Evolutionary conservation across 2,329 filamentous ascomycete genomes (phyloP).

Genomic region (Fulvia fulva): DNA sequence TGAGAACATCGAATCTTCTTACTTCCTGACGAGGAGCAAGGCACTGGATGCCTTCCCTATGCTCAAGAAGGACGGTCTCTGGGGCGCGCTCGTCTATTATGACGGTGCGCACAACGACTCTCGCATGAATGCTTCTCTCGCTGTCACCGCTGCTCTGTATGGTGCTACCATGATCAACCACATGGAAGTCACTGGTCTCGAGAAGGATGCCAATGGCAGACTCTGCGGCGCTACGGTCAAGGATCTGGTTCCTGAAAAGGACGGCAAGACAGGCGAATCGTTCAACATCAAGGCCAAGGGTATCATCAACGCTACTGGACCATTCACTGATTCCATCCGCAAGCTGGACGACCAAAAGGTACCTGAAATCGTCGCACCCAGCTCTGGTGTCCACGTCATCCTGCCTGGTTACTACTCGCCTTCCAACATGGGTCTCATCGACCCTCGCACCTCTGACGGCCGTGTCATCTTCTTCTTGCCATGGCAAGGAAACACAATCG

Average conservation of each 20-base stretch:
- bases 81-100: slow-evolving; percentile 84
- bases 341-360: slow-evolving; percentile 73
- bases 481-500: slow-evolving; percentile 90
- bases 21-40: slow-evolving; percentile 82
- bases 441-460: slow-evolving; percentile 81
- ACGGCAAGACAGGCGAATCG: slow-evolving; percentile 59
- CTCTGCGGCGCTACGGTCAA: slow-evolving; percentile 70
- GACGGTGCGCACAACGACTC: slow-evolving; percentile 91
- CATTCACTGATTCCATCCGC: slow-evolving; percentile 79
- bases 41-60: slow-evolving; percentile 84
- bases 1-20: slow-evolving; percentile 83
- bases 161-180: slow-evolving; percentile 80
- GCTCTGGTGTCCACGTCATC: slow-evolving; percentile 80
- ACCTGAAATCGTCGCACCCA: slow-evolving; percentile 77
- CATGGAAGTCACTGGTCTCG: slow-evolving; percentile 70
- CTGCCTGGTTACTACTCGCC: slow-evolving; percentile 84
- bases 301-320: slow-evolving; percentile 83
- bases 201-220: slow-evolving; percentile 68
- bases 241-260: slow-evolving; percentile 63
- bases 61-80: slow-evolving; percentile 73
- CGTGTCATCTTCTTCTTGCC: slow-evolving; percentile 90
- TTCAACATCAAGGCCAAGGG: slow-evolving; percentile 74
- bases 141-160: slow-evolving; percentile 84
- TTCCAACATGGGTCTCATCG: slow-evolving; percentile 80
- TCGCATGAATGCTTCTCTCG: slow-evolving; percentile 84